Base-by-base conservation (phyloP, 2,329 filamentous ascomycete genomes). In the Madurella fahalii region DNA sequence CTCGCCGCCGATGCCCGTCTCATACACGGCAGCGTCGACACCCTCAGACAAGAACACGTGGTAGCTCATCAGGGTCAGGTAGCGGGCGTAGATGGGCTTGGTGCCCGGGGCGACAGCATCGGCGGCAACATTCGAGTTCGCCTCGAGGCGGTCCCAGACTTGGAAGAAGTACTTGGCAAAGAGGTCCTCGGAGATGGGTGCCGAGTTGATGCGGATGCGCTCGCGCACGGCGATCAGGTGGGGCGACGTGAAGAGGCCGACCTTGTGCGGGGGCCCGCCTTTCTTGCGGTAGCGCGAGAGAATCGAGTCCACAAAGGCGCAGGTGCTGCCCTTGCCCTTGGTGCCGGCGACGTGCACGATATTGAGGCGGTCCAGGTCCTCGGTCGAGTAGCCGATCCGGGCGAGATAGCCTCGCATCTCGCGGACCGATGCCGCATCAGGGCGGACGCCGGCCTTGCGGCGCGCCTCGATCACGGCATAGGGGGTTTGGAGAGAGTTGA, bases 401-500 rank as follows among this genome's bases (percentile, higher is more conserved):
- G 74, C 76, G 61, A 89, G 83, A 87, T 89, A 95, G 63, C 83
- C 81, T 25, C 86, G 74, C 81, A 94, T 93, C 70, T 96, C 90
- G 0, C 88, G 86, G 47, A 95, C 83, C 2, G 91, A 87, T 51
- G 77, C 77, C 43, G 84, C 78, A 70, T 94, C 88, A 65, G 89
- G 84, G 30, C 78, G 81, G 58, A 84, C 75, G 17, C 90, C 88
- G 16, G 86, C 87, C 68, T 89, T 89, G 52, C 84, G 81, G 49
- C 94, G 85, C 48, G 86, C 84, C 68, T 95, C 85, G 16, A 96
- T 81, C 49, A 90, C 81, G 47, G 87, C 82, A 68, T 87, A 93
- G 50, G 95, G 95, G 41, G 89, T 90, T 71, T 99, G 94, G 48
- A 97, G 83, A 43, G 89, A 87, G 67, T 95, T 95, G 74, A 89